Evolutionary conservation across 768 basidiomycete species (phyloP), one percentile per base, ranked within the genome.

Genomic region (Trametes elegans): DNA sequence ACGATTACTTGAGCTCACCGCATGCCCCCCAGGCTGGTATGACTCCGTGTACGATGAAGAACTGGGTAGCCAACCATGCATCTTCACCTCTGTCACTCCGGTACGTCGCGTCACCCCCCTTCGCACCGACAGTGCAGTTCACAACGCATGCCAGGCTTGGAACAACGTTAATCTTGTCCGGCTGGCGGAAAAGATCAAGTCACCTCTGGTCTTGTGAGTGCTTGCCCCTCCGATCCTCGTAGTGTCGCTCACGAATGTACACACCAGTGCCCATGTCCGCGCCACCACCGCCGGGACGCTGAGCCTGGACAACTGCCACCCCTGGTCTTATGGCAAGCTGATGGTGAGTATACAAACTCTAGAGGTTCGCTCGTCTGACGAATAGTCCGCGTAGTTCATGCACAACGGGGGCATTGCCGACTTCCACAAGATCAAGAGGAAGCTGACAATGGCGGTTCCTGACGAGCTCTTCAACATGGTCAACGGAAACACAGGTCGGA

Each of bases 131-230:
- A 19, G 19, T 10, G 29, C n/a, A 21, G 11, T 10, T 32, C n/a
- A n/a, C n/a, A n/a, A n/a, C n/a, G n/a, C n/a, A n/a, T n/a, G n/a
- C n/a, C n/a, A 97, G 89, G 97, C 94, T 7, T 98, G 97, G 96
- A 95, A 94, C 66, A 97, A 98, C 66, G 82, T 87, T 23, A 98
- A 99, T 68, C 79, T 99, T 39, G 82, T 81, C n/a, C 83, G 97
- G 14, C 72, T 99, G 27, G 96, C 97, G 0, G 95, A 98, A 72
- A 98, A 98, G 75, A 95, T 96, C 72, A 91, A 94, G 69, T 94
- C 91, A 1, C 92, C 93, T 2, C 77, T 99, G 34, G 93, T 98
- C 49, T 99, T 98, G 90, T 90, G 68, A 66, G 85, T 75, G 40
- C 19, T n/a, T 32, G 9, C 6, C 29, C 39, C 6, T 19, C n/a